Evolutionary conservation across 1,284 basidiomycete genomes (phyloP).

Genomic region (Fomitopsis pinicola): DNA sequence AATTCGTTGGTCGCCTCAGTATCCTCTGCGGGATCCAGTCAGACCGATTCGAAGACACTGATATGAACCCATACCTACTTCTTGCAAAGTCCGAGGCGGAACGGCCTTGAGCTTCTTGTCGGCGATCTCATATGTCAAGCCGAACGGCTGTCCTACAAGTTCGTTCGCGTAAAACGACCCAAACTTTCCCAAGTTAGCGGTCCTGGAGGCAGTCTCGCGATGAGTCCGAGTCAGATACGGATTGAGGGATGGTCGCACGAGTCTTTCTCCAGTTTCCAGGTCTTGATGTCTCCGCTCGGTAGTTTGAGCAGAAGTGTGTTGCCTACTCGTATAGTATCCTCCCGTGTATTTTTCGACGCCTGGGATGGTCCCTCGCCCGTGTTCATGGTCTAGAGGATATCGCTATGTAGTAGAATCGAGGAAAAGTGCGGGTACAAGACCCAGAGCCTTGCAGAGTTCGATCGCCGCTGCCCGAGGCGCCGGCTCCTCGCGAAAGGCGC

Average conservation of each 20-base stretch:
- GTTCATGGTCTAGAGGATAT: conserved; percentile 16
- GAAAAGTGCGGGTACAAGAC: too few species aligned
- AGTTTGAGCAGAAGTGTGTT: conserved; percentile 64
- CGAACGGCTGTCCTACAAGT: conserved; percentile 71
- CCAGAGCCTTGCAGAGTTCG: too few species aligned
- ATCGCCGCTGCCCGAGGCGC: too few species aligned
- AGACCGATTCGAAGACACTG: conserved; percentile 2
- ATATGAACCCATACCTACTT: conserved; percentile 53
- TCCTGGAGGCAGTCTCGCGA: conserved; percentile 35
- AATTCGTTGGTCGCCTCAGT: conserved; percentile 88
- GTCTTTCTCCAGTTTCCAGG: conserved; percentile 62
- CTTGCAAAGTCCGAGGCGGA: conserved; percentile 61
- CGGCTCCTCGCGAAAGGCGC: too few species aligned
- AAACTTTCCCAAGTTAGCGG: conserved; percentile 65
- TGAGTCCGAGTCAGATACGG: conserved; percentile 3
- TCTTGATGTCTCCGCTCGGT: conserved; percentile 66
- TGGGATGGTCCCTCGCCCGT: conserved; percentile 23
- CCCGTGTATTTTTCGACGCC: conserved; percentile 1
- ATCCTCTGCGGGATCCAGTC: conserved; percentile 55
- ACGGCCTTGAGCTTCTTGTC: conserved; percentile 62
- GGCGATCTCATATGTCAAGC: conserved; percentile 72
- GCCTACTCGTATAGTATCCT: conserved; percentile 47
- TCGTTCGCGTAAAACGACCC: conserved; percentile 70
- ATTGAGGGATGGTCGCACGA: conserved; percentile 39
- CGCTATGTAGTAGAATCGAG: too few species aligned